Conservation (phyloP, 495 filamentous ascomycete genomes). For the Tetracladium setigerum region DNA sequence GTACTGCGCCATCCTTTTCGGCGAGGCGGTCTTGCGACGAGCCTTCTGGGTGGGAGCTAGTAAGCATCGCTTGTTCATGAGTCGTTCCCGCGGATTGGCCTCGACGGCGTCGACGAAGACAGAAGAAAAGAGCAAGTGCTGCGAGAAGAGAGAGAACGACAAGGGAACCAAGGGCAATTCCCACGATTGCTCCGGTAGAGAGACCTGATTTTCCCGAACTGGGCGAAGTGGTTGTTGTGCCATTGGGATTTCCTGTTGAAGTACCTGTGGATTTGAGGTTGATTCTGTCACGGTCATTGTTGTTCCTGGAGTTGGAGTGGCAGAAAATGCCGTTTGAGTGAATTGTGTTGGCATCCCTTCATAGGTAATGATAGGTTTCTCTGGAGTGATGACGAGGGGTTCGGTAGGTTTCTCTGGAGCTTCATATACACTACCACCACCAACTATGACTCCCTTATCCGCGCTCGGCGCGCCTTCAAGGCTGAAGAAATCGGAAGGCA, state of each 20-base stretch:
- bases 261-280: background rate
- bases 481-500: too few species aligned
- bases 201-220: constrained; percentile 2
- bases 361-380: too few species aligned
- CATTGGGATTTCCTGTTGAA: background rate
- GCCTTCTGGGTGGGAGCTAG: constrained; percentile 3
- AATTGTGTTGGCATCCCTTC: too few species aligned
- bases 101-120: constrained; percentile 12
- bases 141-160: constrained; percentile 7
- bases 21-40: constrained; percentile 3
- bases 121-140: constrained; percentile 6
- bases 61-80: constrained; percentile 12
- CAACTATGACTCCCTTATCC: too few species aligned
- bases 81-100: background rate
- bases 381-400: too few species aligned
- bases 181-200: constrained; percentile 14
- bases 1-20: constrained; percentile 11
- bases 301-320: too few species aligned
- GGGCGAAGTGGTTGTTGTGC: background rate
- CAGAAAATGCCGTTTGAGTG: too few species aligned
- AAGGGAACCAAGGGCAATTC: constrained; percentile 12
- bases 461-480: too few species aligned
- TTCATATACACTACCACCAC: too few species aligned
- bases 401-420: too few species aligned
- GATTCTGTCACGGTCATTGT: background rate